These are phyloP conservation scores for Rhodotorula sp. DNA, from an alignment of 1,284 basidiomycete species.

Conservation along the genomic window DNA sequence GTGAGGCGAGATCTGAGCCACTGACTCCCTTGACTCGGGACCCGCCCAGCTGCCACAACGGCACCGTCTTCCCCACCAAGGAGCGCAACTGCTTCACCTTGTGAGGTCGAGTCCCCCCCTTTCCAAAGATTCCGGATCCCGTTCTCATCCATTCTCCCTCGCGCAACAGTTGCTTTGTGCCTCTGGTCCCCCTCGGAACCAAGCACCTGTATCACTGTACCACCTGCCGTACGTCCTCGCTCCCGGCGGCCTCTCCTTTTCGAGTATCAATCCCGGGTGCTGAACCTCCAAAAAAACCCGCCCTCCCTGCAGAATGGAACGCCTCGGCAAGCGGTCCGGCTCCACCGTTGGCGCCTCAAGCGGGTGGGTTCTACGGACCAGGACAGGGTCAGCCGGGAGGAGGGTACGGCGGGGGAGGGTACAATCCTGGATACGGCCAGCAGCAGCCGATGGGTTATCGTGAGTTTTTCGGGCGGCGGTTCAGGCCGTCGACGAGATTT, in stretches of 20 bases:
- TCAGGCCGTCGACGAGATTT: no score
- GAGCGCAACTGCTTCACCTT: constrained; percentile 25
- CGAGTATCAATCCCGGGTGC: background rate
- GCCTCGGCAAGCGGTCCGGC: constrained; percentile 24
- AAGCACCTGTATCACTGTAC: constrained; percentile 32
- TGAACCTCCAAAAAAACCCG: background rate
- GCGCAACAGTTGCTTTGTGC: constrained; percentile 20
- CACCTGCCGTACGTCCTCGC: constrained; percentile 24
- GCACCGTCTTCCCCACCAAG: constrained; percentile 3
- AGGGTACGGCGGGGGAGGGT: constrained; percentile 20
- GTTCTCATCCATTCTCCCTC: background rate
- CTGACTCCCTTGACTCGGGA: no score
- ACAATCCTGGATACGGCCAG: background rate
- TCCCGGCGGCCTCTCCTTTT: background rate
- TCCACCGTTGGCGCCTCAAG: constrained; percentile 18
- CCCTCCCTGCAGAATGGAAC: constrained; percentile 15
- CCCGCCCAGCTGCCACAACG: constrained; percentile 11
- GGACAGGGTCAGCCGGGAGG: background rate
- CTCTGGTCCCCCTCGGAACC: constrained; percentile 25
- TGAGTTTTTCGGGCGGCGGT: background rate
- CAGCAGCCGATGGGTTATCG: constrained; percentile 27
- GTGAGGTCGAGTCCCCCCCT: background rate
- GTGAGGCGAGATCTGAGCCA: no score
- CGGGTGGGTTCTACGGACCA: constrained; percentile 17
- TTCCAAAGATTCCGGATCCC: no score